These are phyloP conservation scores for Pseudocercospora vitis DNA, from an alignment of 2,329 filamentous ascomycete species.

Conservation along the genomic window DNA sequence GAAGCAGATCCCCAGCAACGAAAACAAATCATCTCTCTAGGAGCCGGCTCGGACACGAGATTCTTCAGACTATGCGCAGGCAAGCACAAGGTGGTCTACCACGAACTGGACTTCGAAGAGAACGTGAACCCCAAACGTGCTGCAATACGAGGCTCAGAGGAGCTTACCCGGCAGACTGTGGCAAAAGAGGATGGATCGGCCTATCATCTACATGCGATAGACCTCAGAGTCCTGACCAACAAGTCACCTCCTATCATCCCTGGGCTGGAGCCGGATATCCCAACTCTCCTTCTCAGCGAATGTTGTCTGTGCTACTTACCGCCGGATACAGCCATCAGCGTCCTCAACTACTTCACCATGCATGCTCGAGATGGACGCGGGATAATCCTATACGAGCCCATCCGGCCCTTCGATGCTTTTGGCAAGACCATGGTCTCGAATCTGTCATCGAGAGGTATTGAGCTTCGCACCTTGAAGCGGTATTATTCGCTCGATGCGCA, in stretches of 20 bases:
- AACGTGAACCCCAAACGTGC: constrained; percentile 49
- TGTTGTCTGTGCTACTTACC: constrained; percentile 92
- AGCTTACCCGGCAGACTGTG: constrained; percentile 25
- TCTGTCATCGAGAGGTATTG: constrained; percentile 75
- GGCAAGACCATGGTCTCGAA: constrained; percentile 92
- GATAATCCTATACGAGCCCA: constrained; percentile 84
- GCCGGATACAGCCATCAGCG: constrained; percentile 57
- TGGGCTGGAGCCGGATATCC: constrained; percentile 56
- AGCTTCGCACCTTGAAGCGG: constrained; percentile 75
- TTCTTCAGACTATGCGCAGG: constrained; percentile 68
- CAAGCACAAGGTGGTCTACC: constrained; percentile 63
- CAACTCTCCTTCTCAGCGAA: constrained; percentile 87
- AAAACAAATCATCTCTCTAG: constrained; percentile 82
- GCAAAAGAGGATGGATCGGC: constrained; percentile 38
- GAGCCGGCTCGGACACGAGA: constrained; percentile 90
- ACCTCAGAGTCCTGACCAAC: constrained; percentile 63
- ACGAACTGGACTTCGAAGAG: constrained; percentile 85
- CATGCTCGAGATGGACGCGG: constrained; percentile 50
- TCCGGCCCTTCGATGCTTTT: constrained; percentile 79
- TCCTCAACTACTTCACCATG: constrained; percentile 42
- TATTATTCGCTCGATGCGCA: constrained; percentile 72
- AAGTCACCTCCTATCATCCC: constrained; percentile 37
- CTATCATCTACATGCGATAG: constrained; percentile 59
- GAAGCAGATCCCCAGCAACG: constrained; percentile 19
- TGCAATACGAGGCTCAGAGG: constrained; percentile 27